Percentiles rank a stretch among this genome's conserved stretches.
These are phyloP conservation scores for Sarocladium oryzae DNA, from an alignment of 2,329 filamentous ascomycete genomes.

Conservation along the genomic window DNA sequence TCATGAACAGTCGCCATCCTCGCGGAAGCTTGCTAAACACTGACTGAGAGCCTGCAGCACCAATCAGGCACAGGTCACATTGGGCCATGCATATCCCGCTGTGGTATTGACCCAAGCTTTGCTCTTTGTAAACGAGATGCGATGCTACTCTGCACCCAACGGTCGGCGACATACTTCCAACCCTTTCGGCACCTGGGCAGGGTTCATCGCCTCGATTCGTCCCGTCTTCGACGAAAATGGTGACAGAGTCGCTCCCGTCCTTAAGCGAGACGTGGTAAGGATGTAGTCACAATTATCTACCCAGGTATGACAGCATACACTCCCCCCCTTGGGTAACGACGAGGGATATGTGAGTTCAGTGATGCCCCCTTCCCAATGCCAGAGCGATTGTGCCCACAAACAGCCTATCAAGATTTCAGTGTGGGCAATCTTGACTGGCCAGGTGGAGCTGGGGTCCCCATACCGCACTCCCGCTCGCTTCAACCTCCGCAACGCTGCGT, in stretches of 20 bases:
- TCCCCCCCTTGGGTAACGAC: background rate
- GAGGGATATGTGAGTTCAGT: background rate
- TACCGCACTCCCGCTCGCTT: background rate
- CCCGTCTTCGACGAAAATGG: slow-evolving; percentile 4
- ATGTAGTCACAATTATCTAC: no score
- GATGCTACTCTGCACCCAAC: background rate
- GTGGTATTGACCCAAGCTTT: slow-evolving; percentile 3
- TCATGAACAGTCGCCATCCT: no score
- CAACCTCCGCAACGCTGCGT: background rate
- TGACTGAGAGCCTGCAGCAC: background rate
- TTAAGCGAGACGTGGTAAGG: slow-evolving; percentile 3
- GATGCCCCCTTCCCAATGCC: no score
- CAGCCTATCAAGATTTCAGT: no score
- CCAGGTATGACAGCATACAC: background rate
- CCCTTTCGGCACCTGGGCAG: background rate
- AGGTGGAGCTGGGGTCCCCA: no score
- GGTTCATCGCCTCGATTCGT: slow-evolving; percentile 3
- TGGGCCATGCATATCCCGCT: background rate
- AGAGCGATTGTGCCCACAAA: no score
- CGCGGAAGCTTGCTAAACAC: no score
- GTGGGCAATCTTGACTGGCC: no score
- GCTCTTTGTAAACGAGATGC: background rate
- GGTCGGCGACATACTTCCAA: background rate
- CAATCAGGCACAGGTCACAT: background rate
- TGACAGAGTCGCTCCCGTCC: background rate